Evolutionary conservation across 805 yeast species (phyloP), one percentile per base, ranked within the genome.

Genomic region (Candida chilensis): DNA sequence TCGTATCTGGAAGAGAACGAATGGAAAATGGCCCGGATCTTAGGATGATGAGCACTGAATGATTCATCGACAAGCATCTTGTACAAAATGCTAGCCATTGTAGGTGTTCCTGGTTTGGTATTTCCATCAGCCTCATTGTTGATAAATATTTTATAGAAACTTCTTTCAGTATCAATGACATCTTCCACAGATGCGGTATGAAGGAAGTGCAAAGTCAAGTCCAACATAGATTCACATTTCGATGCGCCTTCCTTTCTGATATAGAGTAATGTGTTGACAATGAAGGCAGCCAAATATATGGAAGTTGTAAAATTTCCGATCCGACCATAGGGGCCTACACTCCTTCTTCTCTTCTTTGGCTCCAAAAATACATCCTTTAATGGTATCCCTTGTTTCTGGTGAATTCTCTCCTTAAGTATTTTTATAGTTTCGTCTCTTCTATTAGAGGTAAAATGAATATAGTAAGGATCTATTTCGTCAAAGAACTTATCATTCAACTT

Each of bases 381-480:
- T 1, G 64, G 55, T 3, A 59, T 46, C 1, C 60, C 51, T 1
- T 51, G 44, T 16, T 54, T 45, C 32, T 62, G 56, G 7, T 70
- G 63, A 24, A 67, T 50, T 17, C 68, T 48, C 20, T 68, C 71
- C 40, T 78, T 76, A 18, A 83, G 54, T 4, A 74, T 54, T 27
- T 66, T 68, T 33, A 82, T 79, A 5, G 94, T 90, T 36, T 86
- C 96, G 32, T 86, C 96, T 32, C 90, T 71, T 31, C 75, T 77
- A 41, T 86, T 86, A 0, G 90, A 58, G 0, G 81, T 62, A 42
- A 80, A 81, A 41, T 86, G 87, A 35, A 83, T 65, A 47, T 79
- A 90, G 45, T 74, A 88, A 0, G 96, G 95, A 35, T 65, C 61
- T 4, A 62, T 41, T 21, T 51, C 44, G 11, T 47, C 50, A 24